Base-by-base conservation (phyloP, 805 yeast species). In the Candida manassasensis region DNA sequence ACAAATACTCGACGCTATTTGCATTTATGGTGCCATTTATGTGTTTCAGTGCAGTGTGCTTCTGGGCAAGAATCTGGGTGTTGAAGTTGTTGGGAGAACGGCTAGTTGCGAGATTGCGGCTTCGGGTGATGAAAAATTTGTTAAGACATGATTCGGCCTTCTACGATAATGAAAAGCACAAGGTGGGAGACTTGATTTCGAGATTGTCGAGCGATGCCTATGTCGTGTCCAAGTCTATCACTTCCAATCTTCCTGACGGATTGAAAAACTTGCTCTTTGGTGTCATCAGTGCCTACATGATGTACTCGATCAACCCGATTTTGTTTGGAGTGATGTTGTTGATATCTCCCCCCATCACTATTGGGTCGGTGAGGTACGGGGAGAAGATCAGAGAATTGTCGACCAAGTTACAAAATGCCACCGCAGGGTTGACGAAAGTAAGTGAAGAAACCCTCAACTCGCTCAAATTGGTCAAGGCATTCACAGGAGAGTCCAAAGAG, bases 11-110 rank as follows among this genome's bases (percentile, higher is more conserved):
- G 14, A 66, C 67, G 1, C 60, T 67, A 1, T 65, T 67, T 37
- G 53, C 55, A 11, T 46, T 61, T 16, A 67, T 67, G 73, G 57
- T 67, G 6, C 73, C 73, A 7, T 67, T 67, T 35, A 63, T 67
- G 67, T 49, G 53, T 32, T 57, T 58, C 4, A 57, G 65, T 50
- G 71, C 73, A 8, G 53, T 55, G 11, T 67, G 73, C 41, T 67
- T 66, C 46, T 67, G 73, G 73, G 71, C 73, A 15, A 52, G 73
- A 35, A 64, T 63, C 38, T 67, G 71, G 71, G 63, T 57, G 8
- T 49, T 58, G 37, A 59, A 59, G 38, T 44, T 67, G 29, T 44
- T 67, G 24, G 73, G 73, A 3, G 73, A 67, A 48, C 45, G 72
- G 29, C 50, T 67, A 28, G 72, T 67, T 13, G 72, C 73, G 11